Percentiles rank a stretch among this genome's conserved stretches.
Evolutionary conservation across 495 filamentous ascomycete genomes (phyloP).

Genomic region (Apiosordaria backusii): DNA sequence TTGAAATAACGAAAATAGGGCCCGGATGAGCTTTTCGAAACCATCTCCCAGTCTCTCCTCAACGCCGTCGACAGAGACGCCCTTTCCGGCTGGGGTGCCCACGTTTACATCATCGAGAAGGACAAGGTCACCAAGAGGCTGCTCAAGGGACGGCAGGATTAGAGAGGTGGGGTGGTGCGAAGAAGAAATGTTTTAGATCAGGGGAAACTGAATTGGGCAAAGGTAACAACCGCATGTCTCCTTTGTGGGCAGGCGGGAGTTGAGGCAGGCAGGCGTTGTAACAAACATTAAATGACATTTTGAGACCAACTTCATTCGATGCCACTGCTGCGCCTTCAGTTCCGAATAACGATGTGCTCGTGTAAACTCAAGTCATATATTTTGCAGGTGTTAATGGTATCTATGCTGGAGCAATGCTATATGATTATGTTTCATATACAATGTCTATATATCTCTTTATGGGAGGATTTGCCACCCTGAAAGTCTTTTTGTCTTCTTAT

Average conservation of each 20-base stretch:
- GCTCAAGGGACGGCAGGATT: constrained; percentile 77
- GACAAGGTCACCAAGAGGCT: constrained; percentile 98
- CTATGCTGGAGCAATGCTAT: background rate
- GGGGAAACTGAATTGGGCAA: background rate
- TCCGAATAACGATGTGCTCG: background rate
- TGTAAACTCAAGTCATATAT: background rate
- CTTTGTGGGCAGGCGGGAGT: background rate
- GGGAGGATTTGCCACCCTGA: background rate
- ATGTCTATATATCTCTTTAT: background rate
- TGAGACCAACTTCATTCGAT: constrained; percentile 9
- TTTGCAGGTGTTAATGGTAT: background rate
- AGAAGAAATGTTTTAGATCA: constrained; percentile 1
- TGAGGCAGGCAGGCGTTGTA: constrained; percentile 17
- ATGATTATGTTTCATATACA: background rate
- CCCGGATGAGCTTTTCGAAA: constrained; percentile 96
- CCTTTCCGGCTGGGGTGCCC: constrained; percentile 94
- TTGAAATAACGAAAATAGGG: constrained; percentile 45
- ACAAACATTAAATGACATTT: constrained; percentile 9
- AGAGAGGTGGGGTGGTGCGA: constrained; percentile 25
- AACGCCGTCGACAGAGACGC: constrained; percentile 96
- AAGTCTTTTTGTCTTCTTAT: background rate
- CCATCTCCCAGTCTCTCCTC: constrained; percentile 92
- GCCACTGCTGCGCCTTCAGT: too few species aligned
- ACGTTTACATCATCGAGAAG: constrained; percentile 99
- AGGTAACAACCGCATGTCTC: background rate